phyloP scores from a whole-genome alignment of 441 rosid genomes.

The Kokia cookei region DNA sequence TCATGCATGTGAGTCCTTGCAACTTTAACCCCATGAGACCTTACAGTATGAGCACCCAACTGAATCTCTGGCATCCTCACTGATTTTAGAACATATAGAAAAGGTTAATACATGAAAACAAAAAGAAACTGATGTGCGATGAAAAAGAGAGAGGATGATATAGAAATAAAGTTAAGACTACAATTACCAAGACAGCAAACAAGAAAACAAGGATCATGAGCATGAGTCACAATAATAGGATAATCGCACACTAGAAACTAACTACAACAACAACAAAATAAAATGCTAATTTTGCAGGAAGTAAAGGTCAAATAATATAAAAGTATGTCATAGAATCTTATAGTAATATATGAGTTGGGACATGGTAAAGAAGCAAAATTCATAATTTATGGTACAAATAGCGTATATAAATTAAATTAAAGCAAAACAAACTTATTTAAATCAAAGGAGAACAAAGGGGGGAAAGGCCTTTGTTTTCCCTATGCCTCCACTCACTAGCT shows the following conservation, averaged over 20 bases:
- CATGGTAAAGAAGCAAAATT: neutral
- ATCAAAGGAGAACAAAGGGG: neutral
- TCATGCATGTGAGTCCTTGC: slow-evolving; percentile 70
- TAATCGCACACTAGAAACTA: neutral
- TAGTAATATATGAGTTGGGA: neutral
- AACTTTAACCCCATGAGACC: slow-evolving; percentile 69
- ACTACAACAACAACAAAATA: neutral
- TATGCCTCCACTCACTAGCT: neutral
- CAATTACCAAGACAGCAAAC: neutral
- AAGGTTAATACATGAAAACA: neutral
- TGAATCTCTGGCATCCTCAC: slow-evolving; percentile 63
- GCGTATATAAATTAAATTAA: neutral
- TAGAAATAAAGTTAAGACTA: neutral
- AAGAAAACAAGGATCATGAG: neutral
- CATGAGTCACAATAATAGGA: neutral
- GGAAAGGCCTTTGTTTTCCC: neutral
- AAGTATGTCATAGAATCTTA: neutral
- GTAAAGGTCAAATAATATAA: neutral
- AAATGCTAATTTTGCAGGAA: neutral
- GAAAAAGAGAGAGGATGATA: neutral
- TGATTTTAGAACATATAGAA: slow-evolving; percentile 4
- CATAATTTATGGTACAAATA: neutral
- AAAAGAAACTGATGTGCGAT: neutral
- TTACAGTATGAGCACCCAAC: slow-evolving; percentile 55
- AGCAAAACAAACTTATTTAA: neutral